Evolutionary conservation across 2,329 filamentous ascomycete species (phyloP).

Genomic region (Exophiala xenobiotica): DNA sequence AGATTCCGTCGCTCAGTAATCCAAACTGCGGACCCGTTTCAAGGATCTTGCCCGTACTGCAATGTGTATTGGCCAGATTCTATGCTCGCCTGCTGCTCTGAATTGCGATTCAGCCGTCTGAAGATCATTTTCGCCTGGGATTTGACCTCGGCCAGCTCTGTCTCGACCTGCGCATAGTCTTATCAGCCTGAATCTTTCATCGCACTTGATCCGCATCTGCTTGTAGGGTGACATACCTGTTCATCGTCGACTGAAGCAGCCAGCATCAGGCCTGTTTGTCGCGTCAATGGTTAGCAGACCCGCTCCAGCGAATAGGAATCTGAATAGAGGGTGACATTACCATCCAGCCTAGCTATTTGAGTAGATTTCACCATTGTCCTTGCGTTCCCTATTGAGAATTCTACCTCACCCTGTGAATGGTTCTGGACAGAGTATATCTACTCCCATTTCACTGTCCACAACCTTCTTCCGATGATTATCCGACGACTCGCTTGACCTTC

Average conservation of each 20-base stretch:
- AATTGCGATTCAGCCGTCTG: conserved; percentile 81
- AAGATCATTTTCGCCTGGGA: conserved; percentile 86
- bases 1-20: no score
- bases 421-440: conserved; percentile 1
- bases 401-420: not conserved
- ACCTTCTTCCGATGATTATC: no score
- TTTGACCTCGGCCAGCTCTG: conserved; percentile 82
- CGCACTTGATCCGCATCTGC: not conserved
- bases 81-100: conserved; percentile 87
- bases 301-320: not conserved
- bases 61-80: conserved; percentile 80
- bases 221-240: conserved; percentile 51
- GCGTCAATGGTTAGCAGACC: conserved; percentile 6
- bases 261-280: conserved; percentile 75
- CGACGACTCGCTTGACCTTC: not conserved
- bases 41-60: conserved; percentile 62
- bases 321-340: conserved; percentile 46
- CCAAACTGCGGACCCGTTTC: not conserved
- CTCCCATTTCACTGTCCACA: not conserved
- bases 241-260: conserved; percentile 93
- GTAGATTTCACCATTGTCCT: conserved; percentile 83
- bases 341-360: conserved; percentile 90
- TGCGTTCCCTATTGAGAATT: conserved; percentile 15
- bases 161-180: conserved; percentile 56
- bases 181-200: conserved; percentile 1